phyloP scores from a whole-genome alignment of 257 asterid species.

The Linaria vulgaris region DNA sequence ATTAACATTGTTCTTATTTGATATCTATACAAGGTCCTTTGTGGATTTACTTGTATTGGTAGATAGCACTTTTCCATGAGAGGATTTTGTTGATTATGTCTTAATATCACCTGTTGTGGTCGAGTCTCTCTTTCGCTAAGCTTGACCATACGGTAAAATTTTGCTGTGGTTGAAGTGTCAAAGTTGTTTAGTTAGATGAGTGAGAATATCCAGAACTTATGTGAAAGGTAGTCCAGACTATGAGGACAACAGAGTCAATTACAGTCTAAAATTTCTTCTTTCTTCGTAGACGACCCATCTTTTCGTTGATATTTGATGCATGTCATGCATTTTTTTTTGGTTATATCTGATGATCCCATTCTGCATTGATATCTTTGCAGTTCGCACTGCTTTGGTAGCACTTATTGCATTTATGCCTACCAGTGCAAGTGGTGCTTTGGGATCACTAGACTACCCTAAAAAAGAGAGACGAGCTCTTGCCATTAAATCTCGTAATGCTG shows the following conservation, averaged over 20 bases:
- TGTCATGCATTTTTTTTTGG: background rate
- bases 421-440: constrained; percentile 84
- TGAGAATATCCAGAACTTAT: constrained; percentile 2
- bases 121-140: too few species aligned
- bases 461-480: constrained; percentile 85
- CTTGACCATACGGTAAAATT: too few species aligned
- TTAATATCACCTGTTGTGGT: too few species aligned
- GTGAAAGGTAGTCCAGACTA: background rate
- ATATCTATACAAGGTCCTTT: too few species aligned
- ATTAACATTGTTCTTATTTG: too few species aligned
- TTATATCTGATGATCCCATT: constrained; percentile 7
- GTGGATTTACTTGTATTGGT: too few species aligned
- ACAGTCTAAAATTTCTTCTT: too few species aligned
- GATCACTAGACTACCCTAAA: constrained; percentile 75
- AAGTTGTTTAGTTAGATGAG: background rate
- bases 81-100: too few species aligned
- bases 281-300: background rate
- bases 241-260: too few species aligned
- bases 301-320: constrained; percentile 4
- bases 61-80: too few species aligned
- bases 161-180: too few species aligned
- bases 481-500: constrained; percentile 62
- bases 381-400: constrained; percentile 91
- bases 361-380: constrained; percentile 38
- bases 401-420: constrained; percentile 94